phyloP scores from a whole-genome alignment of 2,329 filamentous ascomycete genomes.

The Mycosphaerella sp. region DNA sequence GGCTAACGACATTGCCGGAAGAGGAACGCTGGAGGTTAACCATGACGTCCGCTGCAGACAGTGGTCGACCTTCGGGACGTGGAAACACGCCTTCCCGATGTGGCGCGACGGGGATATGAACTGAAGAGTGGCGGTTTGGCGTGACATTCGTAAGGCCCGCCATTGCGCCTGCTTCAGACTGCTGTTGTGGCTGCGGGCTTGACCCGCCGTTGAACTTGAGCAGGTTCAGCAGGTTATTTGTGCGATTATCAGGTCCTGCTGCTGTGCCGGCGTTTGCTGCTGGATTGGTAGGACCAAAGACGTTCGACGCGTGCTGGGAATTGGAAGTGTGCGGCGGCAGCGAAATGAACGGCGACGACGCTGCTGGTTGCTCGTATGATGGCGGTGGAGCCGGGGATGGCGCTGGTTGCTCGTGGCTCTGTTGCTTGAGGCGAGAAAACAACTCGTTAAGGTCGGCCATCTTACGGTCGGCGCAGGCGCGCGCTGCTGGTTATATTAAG shows the following conservation, averaged over 20 bases:
- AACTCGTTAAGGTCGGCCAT: constrained; percentile 44
- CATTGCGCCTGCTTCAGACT: constrained; percentile 32
- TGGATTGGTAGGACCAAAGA: constrained; percentile 52
- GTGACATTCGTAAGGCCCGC: constrained; percentile 35
- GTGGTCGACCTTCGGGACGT: constrained; percentile 20
- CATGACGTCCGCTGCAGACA: constrained; percentile 54
- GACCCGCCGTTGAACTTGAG: constrained; percentile 56
- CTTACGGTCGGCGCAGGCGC: constrained; percentile 12
- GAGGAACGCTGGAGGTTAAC: constrained; percentile 50
- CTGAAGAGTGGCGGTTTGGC: constrained; percentile 16
- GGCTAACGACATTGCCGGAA: constrained; percentile 28
- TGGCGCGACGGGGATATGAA: constrained; percentile 18
- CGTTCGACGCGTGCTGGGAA: constrained; percentile 51
- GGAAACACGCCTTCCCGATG: constrained; percentile 17
- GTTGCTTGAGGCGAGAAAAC: constrained; percentile 39
- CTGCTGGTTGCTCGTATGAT: constrained; percentile 50
- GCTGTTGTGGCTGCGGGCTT: constrained; percentile 26
- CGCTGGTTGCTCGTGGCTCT: constrained; percentile 41
- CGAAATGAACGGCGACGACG: constrained; percentile 54
- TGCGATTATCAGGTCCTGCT: constrained; percentile 34
- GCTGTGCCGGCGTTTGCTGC: constrained; percentile 40
- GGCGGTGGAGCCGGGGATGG: constrained; percentile 27
- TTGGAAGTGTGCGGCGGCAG: constrained; percentile 50
- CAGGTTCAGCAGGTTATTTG: constrained; percentile 54
- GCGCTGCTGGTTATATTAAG: constrained; percentile 9